Percentiles rank a stretch among this genome's conserved stretches.
Conservation (phyloP, 352 stramenopile genomes). For the Globisporangium barbulae region DNA sequence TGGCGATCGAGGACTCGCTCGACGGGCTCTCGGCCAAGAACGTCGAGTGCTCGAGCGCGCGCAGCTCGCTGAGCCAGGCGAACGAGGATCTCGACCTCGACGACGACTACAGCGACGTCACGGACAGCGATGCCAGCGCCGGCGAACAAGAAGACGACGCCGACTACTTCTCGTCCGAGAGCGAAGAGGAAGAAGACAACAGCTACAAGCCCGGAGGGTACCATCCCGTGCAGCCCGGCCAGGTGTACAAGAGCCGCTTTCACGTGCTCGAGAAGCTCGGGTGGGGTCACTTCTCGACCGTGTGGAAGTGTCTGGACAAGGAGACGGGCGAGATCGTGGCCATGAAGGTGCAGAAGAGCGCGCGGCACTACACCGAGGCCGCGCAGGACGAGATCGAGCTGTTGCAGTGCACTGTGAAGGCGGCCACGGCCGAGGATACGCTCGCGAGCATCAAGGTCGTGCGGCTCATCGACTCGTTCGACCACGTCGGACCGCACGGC, state of each 20-base stretch:
- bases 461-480: slow-evolving; percentile 93
- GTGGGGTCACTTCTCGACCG: slow-evolving; percentile 99
- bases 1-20: slow-evolving; percentile 10
- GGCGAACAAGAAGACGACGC: slow-evolving; percentile 64
- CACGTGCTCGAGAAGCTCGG: slow-evolving; percentile 98
- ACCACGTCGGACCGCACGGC: slow-evolving; percentile 95
- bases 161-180: slow-evolving; percentile 83
- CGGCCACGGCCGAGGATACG: slow-evolving; percentile 22
- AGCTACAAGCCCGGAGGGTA: slow-evolving; percentile 98
- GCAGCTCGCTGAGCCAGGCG: slow-evolving; percentile 22
- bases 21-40: slow-evolving; percentile 24
- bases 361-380: slow-evolving; percentile 97
- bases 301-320: slow-evolving; percentile 97
- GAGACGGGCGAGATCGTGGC: slow-evolving; percentile 87
- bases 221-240: slow-evolving; percentile 92
- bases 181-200: slow-evolving; percentile 90
- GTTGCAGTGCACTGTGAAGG: slow-evolving; percentile 88
- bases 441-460: slow-evolving; percentile 50
- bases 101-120: slow-evolving; percentile 30
- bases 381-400: slow-evolving; percentile 98
- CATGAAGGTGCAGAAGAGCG: slow-evolving; percentile 98
- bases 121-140: slow-evolving; percentile 27
- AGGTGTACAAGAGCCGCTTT: slow-evolving; percentile 93
- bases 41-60: slow-evolving; percentile 26
- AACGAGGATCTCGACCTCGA: slow-evolving; percentile 25